These are phyloP conservation scores for Prunus mume DNA, from an alignment of 306 rosid species.

Conservation along the genomic window DNA sequence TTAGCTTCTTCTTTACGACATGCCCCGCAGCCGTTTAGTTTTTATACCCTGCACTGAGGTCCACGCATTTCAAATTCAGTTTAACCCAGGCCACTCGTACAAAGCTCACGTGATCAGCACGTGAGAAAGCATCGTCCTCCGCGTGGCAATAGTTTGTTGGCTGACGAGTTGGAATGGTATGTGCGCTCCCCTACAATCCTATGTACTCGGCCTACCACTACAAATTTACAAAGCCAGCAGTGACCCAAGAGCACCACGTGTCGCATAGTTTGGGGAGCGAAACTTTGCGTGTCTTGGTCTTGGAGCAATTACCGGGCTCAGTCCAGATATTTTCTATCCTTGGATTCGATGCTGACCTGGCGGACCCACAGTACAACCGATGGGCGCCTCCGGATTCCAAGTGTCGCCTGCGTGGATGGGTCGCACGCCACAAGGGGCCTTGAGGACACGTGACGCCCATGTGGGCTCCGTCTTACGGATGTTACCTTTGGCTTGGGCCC, in stretches of 20 bases:
- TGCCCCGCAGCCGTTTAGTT: not conserved
- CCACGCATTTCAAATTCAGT: not conserved
- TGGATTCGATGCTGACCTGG: constrained; percentile 25
- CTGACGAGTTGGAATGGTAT: not conserved
- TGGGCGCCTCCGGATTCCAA: constrained; percentile 19
- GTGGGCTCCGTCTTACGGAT: constrained; percentile 8
- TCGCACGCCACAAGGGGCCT: constrained; percentile 16
- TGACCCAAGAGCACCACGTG: not conserved
- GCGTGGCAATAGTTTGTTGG: not conserved
- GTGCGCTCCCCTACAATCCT: not conserved
- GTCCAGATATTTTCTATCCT: not conserved
- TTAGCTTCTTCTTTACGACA: not conserved
- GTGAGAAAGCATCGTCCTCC: not conserved
- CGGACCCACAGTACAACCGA: not conserved
- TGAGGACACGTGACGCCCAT: constrained; percentile 42
- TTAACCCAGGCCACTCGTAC: too few relatives aligned
- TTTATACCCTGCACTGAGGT: not conserved
- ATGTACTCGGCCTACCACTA: not conserved
- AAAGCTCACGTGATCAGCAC: not conserved
- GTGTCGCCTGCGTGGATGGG: constrained; percentile 25
- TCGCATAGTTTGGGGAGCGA: not conserved
- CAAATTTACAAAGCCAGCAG: not conserved
- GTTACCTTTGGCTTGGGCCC: not conserved
- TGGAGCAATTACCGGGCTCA: not conserved
- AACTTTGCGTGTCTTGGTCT: not conserved